phyloP scores from a whole-genome alignment of 2,329 filamentous ascomycete species.

The Fusarium palustre region DNA sequence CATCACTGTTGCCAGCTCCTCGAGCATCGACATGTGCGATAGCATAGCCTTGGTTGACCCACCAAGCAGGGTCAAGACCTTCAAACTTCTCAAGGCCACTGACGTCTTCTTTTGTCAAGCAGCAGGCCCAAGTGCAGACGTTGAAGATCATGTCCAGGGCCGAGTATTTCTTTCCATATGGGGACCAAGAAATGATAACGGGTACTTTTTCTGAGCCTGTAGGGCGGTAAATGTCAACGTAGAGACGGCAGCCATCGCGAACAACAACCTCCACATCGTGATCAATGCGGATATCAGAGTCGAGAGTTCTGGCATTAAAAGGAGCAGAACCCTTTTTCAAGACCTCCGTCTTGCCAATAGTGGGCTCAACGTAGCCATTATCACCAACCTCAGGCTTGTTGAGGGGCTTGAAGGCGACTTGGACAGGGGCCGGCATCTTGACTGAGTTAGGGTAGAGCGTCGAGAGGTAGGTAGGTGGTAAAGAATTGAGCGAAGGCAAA shows the following conservation, averaged over 20 bases:
- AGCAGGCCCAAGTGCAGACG: slow-evolving; percentile 35
- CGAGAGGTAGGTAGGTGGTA: neutral
- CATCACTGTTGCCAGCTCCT: slow-evolving; percentile 9
- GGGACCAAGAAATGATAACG: slow-evolving; percentile 39
- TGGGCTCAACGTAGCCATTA: slow-evolving; percentile 38
- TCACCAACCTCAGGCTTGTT: slow-evolving; percentile 36
- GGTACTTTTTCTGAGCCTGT: slow-evolving; percentile 17
- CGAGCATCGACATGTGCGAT: slow-evolving; percentile 23
- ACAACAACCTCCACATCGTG: slow-evolving; percentile 40
- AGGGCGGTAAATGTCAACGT: slow-evolving; percentile 25
- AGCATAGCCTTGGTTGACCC: slow-evolving; percentile 27
- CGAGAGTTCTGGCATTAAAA: slow-evolving; percentile 35
- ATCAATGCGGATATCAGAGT: slow-evolving; percentile 41
- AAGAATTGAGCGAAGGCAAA: neutral
- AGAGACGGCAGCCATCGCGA: slow-evolving; percentile 40
- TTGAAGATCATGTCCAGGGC: slow-evolving; percentile 39
- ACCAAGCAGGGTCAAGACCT: slow-evolving; percentile 27
- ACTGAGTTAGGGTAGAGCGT: too few relatives aligned
- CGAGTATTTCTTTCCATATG: slow-evolving; percentile 41
- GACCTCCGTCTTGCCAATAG: slow-evolving; percentile 36
- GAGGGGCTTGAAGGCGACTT: slow-evolving; percentile 43
- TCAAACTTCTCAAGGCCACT: slow-evolving; percentile 34
- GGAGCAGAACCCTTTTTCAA: slow-evolving; percentile 36
- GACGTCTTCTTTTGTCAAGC: slow-evolving; percentile 24
- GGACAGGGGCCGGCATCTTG: slow-evolving; percentile 38